Percentiles rank a stretch among this genome's conserved stretches.
These are phyloP conservation scores for Marchantia polymorpha DNA, from an alignment of 225 moss, liverwort and hornwort species.

Conservation along the genomic window DNA sequence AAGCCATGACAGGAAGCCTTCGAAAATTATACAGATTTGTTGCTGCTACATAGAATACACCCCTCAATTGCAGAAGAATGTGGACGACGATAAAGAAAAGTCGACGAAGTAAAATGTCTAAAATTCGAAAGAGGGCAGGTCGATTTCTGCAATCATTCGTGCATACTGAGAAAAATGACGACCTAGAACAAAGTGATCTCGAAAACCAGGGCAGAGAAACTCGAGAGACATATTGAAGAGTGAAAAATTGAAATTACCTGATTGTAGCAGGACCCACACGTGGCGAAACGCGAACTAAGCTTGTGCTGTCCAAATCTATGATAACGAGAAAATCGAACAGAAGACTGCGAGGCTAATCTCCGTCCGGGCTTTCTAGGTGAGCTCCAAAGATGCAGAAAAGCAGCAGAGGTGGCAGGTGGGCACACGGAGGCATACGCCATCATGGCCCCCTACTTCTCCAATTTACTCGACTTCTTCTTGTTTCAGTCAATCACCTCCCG, in stretches of 20 bases:
- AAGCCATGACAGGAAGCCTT: background rate
- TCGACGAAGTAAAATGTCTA: background rate
- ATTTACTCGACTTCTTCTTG: background rate
- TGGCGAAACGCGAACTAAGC: slow-evolving; percentile 21
- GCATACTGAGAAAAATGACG: background rate
- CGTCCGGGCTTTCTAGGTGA: slow-evolving; percentile 26
- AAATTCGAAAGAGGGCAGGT: background rate
- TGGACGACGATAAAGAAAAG: background rate
- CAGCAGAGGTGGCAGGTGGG: slow-evolving; percentile 22
- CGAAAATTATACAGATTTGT: background rate
- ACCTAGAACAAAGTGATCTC: slow-evolving; percentile 1
- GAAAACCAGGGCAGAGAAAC: background rate
- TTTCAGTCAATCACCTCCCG: slow-evolving; percentile 9
- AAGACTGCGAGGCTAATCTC: slow-evolving; percentile 29
- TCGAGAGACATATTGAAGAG: background rate
- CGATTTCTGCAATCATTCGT: background rate
- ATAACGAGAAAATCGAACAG: slow-evolving; percentile 26
- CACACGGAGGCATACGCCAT: slow-evolving; percentile 34
- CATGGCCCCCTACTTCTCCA: slow-evolving; percentile 20
- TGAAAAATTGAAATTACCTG: slow-evolving; percentile 23
- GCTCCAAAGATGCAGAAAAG: slow-evolving; percentile 31
- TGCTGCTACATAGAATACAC: too few species aligned
- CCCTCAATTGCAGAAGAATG: too few species aligned
- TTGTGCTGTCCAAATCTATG: slow-evolving; percentile 29
- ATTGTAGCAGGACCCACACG: slow-evolving; percentile 26